Percentiles rank a stretch among this genome's conserved stretches.
phyloP scores from a whole-genome alignment of 257 asterid genomes.

The Przewalskia tangutica region DNA sequence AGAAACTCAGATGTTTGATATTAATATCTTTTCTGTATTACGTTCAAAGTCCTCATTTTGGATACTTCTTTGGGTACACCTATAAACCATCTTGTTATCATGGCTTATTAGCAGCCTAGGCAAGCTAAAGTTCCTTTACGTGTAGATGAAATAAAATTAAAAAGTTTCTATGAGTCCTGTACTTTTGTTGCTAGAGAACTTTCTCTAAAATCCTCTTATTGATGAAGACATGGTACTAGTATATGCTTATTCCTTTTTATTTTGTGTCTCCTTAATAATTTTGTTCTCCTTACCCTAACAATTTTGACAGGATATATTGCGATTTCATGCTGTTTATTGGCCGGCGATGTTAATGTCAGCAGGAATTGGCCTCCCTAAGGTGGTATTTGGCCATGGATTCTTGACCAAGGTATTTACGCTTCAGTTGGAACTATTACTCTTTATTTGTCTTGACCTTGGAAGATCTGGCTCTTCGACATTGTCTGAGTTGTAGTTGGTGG shows the following conservation, averaged over 20 bases:
- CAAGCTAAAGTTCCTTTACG: background rate
- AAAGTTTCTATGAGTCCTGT: background rate
- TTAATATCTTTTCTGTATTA: background rate
- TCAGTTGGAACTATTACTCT: background rate
- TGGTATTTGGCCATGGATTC: slow-evolving; percentile 97
- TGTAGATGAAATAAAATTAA: background rate
- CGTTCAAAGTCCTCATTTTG: background rate
- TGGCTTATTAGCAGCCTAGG: background rate
- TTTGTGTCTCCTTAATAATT: background rate
- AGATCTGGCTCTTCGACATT: background rate
- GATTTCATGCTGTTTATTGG: slow-evolving; percentile 99
- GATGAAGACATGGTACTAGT: background rate
- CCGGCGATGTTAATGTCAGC: slow-evolving; percentile 99
- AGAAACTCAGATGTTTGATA: background rate
- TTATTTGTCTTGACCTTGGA: background rate
- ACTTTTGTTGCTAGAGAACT: background rate
- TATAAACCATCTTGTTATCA: background rate
- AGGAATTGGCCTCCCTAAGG: slow-evolving; percentile 71
- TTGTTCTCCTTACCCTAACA: background rate
- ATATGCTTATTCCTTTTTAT: background rate
- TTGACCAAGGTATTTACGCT: slow-evolving; percentile 66
- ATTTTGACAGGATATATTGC: slow-evolving; percentile 75
- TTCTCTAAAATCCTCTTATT: background rate
- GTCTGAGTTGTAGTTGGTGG: background rate
- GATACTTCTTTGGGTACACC: background rate